Evolutionary conservation across 164 flowering plant genomes (phyloP).

Genomic region (Aristolochia fimbriata): DNA sequence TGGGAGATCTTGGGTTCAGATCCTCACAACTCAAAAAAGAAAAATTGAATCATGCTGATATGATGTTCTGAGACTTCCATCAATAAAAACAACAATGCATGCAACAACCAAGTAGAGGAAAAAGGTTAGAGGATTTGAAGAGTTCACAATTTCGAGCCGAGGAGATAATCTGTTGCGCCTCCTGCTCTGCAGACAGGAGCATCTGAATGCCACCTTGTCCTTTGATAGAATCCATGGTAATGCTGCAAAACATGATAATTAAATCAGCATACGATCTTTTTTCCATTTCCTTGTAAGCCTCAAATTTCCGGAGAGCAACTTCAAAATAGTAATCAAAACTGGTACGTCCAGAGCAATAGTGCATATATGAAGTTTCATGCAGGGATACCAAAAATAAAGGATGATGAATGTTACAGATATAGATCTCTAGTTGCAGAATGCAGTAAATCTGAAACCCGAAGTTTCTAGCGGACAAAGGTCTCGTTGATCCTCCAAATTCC

Average conservation of each 20-base stretch:
- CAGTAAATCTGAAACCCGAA: no score
- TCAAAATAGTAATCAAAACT: background rate
- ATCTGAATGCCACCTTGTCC: conserved; percentile 67
- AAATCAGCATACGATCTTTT: background rate
- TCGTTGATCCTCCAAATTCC: no score
- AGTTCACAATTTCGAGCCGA: conserved; percentile 42
- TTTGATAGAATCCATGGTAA: conserved; percentile 33
- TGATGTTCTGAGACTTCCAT: background rate
- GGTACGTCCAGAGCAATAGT: no score
- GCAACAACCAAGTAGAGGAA: background rate
- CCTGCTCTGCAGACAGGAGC: conserved; percentile 60
- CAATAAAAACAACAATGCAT: background rate
- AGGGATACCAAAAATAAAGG: no score
- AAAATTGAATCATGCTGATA: no score
- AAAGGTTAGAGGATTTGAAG: background rate
- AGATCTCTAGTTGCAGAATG: no score
- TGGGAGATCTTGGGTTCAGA: no score
- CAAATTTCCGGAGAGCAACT: background rate
- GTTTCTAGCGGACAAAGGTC: no score
- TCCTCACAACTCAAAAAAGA: no score
- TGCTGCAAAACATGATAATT: background rate
- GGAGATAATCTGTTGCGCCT: conserved; percentile 48
- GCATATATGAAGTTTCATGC: no score
- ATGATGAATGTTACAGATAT: no score
- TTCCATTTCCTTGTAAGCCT: no score